These are phyloP conservation scores for Prunus armeniaca DNA, from an alignment of 306 rosid genomes.

Conservation along the genomic window DNA sequence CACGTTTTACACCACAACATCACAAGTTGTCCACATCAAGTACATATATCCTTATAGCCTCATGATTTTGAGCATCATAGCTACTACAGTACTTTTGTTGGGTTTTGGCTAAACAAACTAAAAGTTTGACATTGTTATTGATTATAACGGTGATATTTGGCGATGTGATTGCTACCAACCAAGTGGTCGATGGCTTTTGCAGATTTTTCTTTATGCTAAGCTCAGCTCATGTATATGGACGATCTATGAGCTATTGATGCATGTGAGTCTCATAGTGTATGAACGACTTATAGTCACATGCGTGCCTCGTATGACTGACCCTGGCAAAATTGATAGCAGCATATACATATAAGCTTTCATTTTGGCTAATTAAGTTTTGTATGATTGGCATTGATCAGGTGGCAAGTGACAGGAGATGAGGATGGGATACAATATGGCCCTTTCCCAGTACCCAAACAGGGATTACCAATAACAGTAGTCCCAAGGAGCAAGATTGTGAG, in stretches of 20 bases:
- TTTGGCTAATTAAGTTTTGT: neutral
- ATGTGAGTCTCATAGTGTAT: too few species aligned
- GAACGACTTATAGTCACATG: too few species aligned
- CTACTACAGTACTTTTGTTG: neutral
- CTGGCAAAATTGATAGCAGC: too few species aligned
- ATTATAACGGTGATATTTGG: constrained; percentile 3
- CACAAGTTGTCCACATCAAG: constrained; percentile 4
- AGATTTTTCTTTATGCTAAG: too few species aligned
- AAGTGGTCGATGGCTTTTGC: too few species aligned
- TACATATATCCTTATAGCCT: neutral
- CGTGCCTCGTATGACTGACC: too few species aligned
- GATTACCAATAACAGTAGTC: constrained; percentile 62
- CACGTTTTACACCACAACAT: constrained; percentile 4
- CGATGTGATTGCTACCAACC: neutral
- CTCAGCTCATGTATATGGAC: too few species aligned
- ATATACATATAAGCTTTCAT: neutral
- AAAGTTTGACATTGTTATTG: neutral
- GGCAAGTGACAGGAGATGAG: constrained; percentile 60
- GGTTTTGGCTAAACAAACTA: neutral
- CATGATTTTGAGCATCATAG: neutral
- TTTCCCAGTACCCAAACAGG: constrained; percentile 88
- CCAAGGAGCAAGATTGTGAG: constrained; percentile 36
- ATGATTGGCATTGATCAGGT: constrained; percentile 39
- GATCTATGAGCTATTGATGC: too few species aligned
- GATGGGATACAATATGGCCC: constrained; percentile 85